Evolutionary conservation across 768 basidiomycete species (phyloP).

Genomic region (Dictyophora rubrovolvata): DNA sequence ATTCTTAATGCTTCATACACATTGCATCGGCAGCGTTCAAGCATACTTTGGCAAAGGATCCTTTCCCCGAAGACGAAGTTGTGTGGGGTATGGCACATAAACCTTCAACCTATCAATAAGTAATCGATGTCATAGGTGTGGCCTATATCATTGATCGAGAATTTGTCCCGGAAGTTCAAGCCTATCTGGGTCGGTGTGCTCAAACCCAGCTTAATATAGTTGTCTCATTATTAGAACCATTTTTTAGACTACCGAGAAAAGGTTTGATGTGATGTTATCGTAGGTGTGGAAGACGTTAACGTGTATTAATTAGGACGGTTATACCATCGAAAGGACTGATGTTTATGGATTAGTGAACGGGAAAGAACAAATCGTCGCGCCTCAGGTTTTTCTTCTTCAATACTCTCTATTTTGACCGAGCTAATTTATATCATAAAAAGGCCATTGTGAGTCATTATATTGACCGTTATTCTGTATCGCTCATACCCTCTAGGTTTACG

Average conservation of each 20-base stretch:
- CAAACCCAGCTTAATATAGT: background rate
- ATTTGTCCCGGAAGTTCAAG: conserved; percentile 65
- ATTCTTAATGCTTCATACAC: background rate
- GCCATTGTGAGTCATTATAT: conserved; percentile 34
- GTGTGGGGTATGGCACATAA: conserved; percentile 60
- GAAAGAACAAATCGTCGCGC: conserved; percentile 39
- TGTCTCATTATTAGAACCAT: background rate
- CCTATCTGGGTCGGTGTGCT: conserved; percentile 58
- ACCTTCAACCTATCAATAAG: background rate
- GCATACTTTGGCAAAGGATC: conserved; percentile 34
- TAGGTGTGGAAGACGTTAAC: background rate
- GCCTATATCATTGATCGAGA: conserved; percentile 81
- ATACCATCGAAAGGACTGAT: conserved; percentile 71
- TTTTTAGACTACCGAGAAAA: conserved; percentile 76
- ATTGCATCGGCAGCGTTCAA: conserved; percentile 8
- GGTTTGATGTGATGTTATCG: conserved; percentile 26
- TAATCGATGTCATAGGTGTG: conserved; percentile 39
- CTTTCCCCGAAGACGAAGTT: conserved; percentile 60
- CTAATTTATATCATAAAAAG: conserved; percentile 21
- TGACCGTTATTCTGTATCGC: background rate
- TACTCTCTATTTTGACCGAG: background rate
- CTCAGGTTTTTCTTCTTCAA: conserved; percentile 31
- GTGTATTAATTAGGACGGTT: conserved; percentile 63
- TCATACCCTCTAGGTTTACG: conserved; percentile 52
- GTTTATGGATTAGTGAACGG: conserved; percentile 53